Conservation (phyloP, 2,329 filamentous ascomycete genomes). For the Epichloe festucae region DNA sequence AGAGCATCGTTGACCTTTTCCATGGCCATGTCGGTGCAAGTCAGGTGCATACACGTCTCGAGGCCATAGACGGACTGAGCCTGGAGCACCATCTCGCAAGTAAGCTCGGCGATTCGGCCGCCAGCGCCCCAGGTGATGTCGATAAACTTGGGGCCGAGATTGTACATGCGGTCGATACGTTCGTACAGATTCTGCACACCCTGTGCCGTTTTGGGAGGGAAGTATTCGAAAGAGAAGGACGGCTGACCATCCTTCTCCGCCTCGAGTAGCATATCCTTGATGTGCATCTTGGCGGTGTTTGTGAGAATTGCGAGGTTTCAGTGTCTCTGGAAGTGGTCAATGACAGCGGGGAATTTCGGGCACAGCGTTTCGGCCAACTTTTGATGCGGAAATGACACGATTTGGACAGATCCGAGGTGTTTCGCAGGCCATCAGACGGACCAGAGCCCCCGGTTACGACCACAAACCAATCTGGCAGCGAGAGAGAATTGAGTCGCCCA, state of each 20-base stretch:
- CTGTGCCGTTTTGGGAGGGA: conserved; percentile 92
- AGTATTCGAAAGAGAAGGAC: conserved; percentile 98
- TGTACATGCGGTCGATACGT: conserved; percentile 98
- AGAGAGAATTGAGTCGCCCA: not conserved
- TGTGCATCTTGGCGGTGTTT: conserved; percentile 62
- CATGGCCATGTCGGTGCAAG: conserved; percentile 93
- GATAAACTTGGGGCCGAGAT: conserved; percentile 86
- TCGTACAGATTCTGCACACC: conserved; percentile 99
- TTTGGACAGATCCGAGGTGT: not conserved
- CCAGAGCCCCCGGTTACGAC: not conserved
- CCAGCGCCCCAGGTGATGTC: conserved; percentile 98
- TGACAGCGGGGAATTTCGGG: not conserved
- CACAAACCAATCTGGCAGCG: not conserved
- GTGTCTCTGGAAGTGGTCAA: too few species aligned
- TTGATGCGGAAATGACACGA: not conserved
- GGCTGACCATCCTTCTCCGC: conserved; percentile 66
- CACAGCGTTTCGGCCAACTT: not conserved
- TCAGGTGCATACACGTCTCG: conserved; percentile 98
- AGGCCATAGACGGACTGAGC: conserved; percentile 91
- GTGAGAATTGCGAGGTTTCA: not conserved
- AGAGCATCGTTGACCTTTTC: conserved; percentile 86
- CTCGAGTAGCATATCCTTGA: conserved; percentile 79
- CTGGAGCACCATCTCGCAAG: conserved; percentile 93
- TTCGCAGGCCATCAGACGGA: not conserved
- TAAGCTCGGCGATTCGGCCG: conserved; percentile 79